Conservation (phyloP, 768 basidiomycete genomes). For the Chiua virens region DNA sequence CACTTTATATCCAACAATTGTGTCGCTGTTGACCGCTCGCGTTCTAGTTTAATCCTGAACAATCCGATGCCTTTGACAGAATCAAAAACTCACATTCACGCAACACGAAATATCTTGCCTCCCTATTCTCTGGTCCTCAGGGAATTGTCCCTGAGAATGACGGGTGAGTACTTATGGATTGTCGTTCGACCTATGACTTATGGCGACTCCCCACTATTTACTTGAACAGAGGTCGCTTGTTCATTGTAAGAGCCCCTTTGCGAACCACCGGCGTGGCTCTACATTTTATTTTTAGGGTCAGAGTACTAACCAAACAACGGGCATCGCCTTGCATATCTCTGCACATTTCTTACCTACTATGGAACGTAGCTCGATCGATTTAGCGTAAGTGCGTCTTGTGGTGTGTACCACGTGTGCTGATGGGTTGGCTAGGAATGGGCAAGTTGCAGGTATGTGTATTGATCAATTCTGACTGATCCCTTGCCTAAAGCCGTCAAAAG, state of each 20-base stretch:
- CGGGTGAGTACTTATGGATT: not conserved
- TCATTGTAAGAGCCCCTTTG: conserved; percentile 59
- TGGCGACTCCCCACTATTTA: not conserved
- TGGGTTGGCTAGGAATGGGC: conserved; percentile 59
- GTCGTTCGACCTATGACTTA: not conserved
- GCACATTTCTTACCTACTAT: conserved; percentile 93
- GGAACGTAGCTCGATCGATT: conserved; percentile 88
- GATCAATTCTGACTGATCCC: too few species aligned
- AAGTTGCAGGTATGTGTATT: conserved; percentile 66
- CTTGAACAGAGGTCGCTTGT: conserved; percentile 47
- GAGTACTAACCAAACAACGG: conserved; percentile 88
- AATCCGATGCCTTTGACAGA: not conserved
- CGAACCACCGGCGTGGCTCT: not conserved
- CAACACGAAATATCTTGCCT: not conserved
- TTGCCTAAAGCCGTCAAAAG: conserved; percentile 32
- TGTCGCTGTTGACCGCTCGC: not conserved
- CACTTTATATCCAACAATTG: not conserved
- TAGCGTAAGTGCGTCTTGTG: conserved; percentile 54
- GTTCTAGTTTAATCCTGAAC: conserved; percentile 12
- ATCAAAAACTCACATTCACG: not conserved
- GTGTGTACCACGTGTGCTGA: not conserved
- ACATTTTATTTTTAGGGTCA: conserved; percentile 57
- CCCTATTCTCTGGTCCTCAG: conserved; percentile 1
- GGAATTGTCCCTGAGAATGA: conserved; percentile 3
- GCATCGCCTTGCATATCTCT: conserved; percentile 61